Conservation (phyloP, 495 filamentous ascomycete species). For the Chaetomium cochliodes region DNA sequence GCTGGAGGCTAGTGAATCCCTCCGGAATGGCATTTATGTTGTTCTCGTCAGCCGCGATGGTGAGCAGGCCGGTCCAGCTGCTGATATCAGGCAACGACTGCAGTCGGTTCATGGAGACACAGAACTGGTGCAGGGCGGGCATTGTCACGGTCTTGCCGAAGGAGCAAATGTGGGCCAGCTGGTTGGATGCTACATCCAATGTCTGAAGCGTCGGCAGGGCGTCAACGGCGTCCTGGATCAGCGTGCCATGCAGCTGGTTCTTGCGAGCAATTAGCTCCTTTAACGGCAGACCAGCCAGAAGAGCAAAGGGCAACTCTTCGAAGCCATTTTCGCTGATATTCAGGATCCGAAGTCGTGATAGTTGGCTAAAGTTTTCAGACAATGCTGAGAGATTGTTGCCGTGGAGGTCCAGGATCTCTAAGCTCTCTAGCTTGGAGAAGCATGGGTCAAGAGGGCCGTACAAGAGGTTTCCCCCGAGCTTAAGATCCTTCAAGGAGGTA, state of each 20-base stretch:
- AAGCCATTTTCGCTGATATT: slow-evolving; percentile 77
- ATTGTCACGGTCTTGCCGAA: slow-evolving; percentile 43
- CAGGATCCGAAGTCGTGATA: slow-evolving; percentile 67
- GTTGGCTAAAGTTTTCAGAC: slow-evolving; percentile 62
- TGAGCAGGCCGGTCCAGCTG: slow-evolving; percentile 68
- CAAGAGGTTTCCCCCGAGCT: slow-evolving; percentile 74
- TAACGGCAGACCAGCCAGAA: slow-evolving; percentile 64
- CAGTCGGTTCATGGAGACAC: slow-evolving; percentile 74
- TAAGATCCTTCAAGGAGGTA: slow-evolving; percentile 69
- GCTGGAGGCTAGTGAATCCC: slow-evolving; percentile 65
- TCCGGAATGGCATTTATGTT: slow-evolving; percentile 68
- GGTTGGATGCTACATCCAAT: slow-evolving; percentile 75
- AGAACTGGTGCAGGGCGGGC: slow-evolving; percentile 70
- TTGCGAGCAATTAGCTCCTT: slow-evolving; percentile 72
- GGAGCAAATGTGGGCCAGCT: slow-evolving; percentile 53
- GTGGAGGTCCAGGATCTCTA: slow-evolving; percentile 80
- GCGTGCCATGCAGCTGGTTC: slow-evolving; percentile 70
- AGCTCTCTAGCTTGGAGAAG: slow-evolving; percentile 58
- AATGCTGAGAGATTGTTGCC: slow-evolving; percentile 75
- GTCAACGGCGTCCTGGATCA: slow-evolving; percentile 62
- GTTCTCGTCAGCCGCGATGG: slow-evolving; percentile 77
- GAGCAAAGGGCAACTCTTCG: slow-evolving; percentile 63
- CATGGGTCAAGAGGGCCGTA: slow-evolving; percentile 59
- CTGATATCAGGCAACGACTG: slow-evolving; percentile 65
- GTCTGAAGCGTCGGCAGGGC: slow-evolving; percentile 62